A percentile compares a stretch with the other conserved stretches of the same genome.
phyloP scores from a whole-genome alignment of 2,329 filamentous ascomycete species.

The Penicillium sp. region DNA sequence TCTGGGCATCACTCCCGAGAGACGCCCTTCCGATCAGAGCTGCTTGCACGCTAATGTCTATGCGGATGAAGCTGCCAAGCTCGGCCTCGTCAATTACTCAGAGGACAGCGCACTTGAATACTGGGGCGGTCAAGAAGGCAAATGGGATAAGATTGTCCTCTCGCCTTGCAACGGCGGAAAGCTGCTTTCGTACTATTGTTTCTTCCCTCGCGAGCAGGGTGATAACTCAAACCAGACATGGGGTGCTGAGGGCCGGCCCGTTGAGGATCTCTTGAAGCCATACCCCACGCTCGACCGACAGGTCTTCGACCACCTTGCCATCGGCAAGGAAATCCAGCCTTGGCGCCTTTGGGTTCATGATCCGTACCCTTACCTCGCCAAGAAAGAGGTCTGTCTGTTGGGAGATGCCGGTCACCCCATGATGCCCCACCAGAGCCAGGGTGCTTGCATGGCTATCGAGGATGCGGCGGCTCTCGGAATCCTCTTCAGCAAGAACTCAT shows the following conservation, averaged over 20 bases:
- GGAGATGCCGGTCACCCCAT: slow-evolving; percentile 69
- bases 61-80: slow-evolving; percentile 59
- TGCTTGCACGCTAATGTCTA: slow-evolving; percentile 66
- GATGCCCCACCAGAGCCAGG: slow-evolving; percentile 70
- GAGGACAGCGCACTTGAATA: slow-evolving; percentile 63
- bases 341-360: slow-evolving; percentile 67
- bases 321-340: slow-evolving; percentile 62
- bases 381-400: slow-evolving; percentile 55
- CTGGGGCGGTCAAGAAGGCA: slow-evolving; percentile 63
- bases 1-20: slow-evolving; percentile 62
- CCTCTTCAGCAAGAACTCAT: slow-evolving; percentile 54
- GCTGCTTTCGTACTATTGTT: slow-evolving; percentile 68
- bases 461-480: slow-evolving; percentile 64
- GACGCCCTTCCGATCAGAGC: slow-evolving; percentile 59
- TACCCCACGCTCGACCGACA: slow-evolving; percentile 61
- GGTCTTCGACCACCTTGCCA: slow-evolving; percentile 58
- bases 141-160: slow-evolving; percentile 69
- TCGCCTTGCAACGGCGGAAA: slow-evolving; percentile 67
- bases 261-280: slow-evolving; percentile 60
- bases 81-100: slow-evolving; percentile 64
- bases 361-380: slow-evolving; percentile 60
- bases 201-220: slow-evolving; percentile 61
- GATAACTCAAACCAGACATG: slow-evolving; percentile 63
- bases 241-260: slow-evolving; percentile 52
- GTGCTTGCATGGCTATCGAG: slow-evolving; percentile 68